Base-by-base conservation (phyloP, 2,329 filamentous ascomycete species). In the Aspergillus sp. region DNA sequence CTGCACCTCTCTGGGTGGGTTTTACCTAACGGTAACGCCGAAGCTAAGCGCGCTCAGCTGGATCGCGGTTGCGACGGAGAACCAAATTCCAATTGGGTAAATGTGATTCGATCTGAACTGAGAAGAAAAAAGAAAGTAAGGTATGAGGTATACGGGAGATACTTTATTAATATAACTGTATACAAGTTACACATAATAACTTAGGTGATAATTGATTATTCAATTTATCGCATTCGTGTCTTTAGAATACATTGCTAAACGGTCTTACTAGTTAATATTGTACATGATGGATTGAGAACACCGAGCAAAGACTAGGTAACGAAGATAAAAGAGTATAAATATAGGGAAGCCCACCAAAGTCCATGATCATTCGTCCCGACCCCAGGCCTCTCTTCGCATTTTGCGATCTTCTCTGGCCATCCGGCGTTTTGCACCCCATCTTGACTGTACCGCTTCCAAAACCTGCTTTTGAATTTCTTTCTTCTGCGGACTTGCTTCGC, bases 371-470 rank as follows among this genome's bases (percentile, higher is more conserved):
- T 78, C 80, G 72, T 86, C 85, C 66, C 78, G 78, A 48, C 82
- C 83, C 86, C 86, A 89, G 33, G 79, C 68, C 66, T 82, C 82
- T 77, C 82, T 85, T 73, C 86, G 82, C 70, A 82, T 77, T 66
- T 76, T 72, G 66, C 85, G 76, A 66, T 87, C 86, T 70, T 87
- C 83, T 61, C 85, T 80, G 42, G 86, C 86, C 73, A 81, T 80
- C 61, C 78, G 79, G 72, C 83, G 82, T 74, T 80, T 82, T 51
- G 71, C 69, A 33, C 86, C 86, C 86, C 86, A 89, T 73, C 77
- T 80, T 56, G 74, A 78, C 76, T 85, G 84, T 45, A 83, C 78
- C 47, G 74, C 79, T 66, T 83, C 80, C 65, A 85, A 68, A 64
- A 78, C 73, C 61, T 76, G 67, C 63, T 73, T 73, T 66, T 82